Evolutionary conservation across 257 asterid genomes (phyloP).

Genomic region (Solanum gandarillasii): DNA sequence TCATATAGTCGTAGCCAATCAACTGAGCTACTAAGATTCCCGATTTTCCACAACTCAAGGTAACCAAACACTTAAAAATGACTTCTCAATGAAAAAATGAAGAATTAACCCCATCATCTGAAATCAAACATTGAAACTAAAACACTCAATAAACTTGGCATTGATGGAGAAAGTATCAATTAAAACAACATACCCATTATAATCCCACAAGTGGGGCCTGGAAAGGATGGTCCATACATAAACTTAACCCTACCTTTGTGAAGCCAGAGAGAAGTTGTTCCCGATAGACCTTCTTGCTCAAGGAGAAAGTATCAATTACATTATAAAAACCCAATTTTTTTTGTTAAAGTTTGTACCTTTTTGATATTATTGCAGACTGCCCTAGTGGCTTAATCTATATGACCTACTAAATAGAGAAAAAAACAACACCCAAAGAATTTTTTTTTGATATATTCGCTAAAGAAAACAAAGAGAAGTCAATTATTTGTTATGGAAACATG

Average conservation of each 20-base stretch:
- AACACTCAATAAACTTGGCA: background rate
- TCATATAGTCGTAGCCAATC: background rate
- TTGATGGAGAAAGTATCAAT: background rate
- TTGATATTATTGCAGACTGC: background rate
- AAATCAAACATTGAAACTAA: background rate
- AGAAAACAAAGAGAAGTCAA: background rate
- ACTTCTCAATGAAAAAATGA: background rate
- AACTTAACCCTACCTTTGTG: background rate
- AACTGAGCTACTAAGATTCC: background rate
- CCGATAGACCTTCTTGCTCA: background rate
- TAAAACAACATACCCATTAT: background rate
- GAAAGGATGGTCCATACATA: background rate
- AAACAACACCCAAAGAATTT: background rate
- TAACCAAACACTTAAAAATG: background rate
- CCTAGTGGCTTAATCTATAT: background rate
- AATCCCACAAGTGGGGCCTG: background rate
- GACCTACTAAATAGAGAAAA: background rate
- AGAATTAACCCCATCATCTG: background rate
- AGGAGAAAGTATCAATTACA: background rate
- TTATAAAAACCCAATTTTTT: background rate
- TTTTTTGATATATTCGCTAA: background rate
- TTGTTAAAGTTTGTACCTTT: background rate
- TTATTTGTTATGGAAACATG: background rate
- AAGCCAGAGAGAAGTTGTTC: background rate
- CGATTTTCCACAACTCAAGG: background rate